A percentile compares a stretch with the other conserved stretches of the same genome.
Evolutionary conservation across 2,329 filamentous ascomycete genomes (phyloP).

Genomic region (Alternaria tenuissima): DNA sequence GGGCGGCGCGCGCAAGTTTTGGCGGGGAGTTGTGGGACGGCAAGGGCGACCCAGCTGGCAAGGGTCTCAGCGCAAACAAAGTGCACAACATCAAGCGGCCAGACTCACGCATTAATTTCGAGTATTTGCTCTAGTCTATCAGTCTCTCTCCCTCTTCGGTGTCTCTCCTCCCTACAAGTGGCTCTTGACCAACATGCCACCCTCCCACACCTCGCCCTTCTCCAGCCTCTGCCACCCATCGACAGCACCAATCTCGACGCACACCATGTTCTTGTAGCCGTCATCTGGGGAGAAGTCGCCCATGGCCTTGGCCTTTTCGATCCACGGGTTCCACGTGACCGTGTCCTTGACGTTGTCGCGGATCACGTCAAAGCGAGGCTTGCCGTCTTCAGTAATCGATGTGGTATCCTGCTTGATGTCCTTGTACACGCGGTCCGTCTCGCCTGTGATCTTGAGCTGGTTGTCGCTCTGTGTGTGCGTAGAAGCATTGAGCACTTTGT

Average conservation of each 20-base stretch:
- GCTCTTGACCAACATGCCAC: slow-evolving; percentile 65
- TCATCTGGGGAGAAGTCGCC: slow-evolving; percentile 88
- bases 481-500: slow-evolving; percentile 77
- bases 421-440: slow-evolving; percentile 90
- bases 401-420: slow-evolving; percentile 68
- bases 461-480: slow-evolving; percentile 71
- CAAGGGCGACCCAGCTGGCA: slow-evolving; percentile 21
- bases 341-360: slow-evolving; percentile 87
- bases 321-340: slow-evolving; percentile 98
- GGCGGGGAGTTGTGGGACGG: slow-evolving; percentile 24
- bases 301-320: slow-evolving; percentile 81
- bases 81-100: slow-evolving; percentile 1
- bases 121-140: slow-evolving; percentile 4
- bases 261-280: slow-evolving; percentile 92
- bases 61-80: slow-evolving; percentile 2
- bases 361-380: slow-evolving; percentile 74
- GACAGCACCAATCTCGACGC: slow-evolving; percentile 89
- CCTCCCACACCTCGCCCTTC: slow-evolving; percentile 74
- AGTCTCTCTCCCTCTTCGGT: neutral
- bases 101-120: slow-evolving; percentile 4
- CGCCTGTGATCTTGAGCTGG: slow-evolving; percentile 73
- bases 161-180: slow-evolving; percentile 28
- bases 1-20: slow-evolving; percentile 12
- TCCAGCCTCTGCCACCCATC: slow-evolving; percentile 84
- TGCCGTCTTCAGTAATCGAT: slow-evolving; percentile 69